Percentiles rank a stretch among this genome's conserved stretches.
Conservation (phyloP, 371 early-diverging fungal species). For the Smittium mucronatum region DNA sequence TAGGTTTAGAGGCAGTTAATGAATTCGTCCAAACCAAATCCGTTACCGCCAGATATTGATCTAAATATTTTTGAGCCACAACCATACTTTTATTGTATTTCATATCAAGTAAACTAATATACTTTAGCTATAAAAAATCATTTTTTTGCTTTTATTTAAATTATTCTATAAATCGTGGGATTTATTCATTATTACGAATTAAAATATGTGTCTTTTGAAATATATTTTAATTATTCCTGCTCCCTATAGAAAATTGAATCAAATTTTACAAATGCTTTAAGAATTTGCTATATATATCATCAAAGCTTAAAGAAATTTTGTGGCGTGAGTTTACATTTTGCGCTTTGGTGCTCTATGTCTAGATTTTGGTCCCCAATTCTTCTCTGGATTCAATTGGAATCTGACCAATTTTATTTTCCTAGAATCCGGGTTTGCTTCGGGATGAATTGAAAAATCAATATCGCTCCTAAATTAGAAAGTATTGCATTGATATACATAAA, state of each 20-base stretch:
- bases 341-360: constrained; percentile 31
- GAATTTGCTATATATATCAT: too few relatives aligned
- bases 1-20: constrained; percentile 54
- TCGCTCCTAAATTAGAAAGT: constrained; percentile 23
- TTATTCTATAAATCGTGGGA: too few relatives aligned
- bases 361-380: constrained; percentile 92
- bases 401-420: constrained; percentile 70
- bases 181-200: too few relatives aligned
- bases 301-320: too few relatives aligned
- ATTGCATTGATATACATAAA: too few relatives aligned
- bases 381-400: constrained; percentile 84
- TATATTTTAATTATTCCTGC: too few relatives aligned
- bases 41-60: constrained; percentile 28
- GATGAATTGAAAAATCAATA: constrained; percentile 54
- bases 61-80: too few relatives aligned
- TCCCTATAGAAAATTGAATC: too few relatives aligned
- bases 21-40: constrained; percentile 57
- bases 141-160: background rate
- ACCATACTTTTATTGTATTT: background rate
- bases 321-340: constrained; percentile 12
- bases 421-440: constrained; percentile 58
- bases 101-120: background rate
- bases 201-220: too few relatives aligned
- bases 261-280: too few relatives aligned
- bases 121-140: too few relatives aligned